Conservation (phyloP, 495 filamentous ascomycete species). For the Amphirosellinia nigrospora region DNA sequence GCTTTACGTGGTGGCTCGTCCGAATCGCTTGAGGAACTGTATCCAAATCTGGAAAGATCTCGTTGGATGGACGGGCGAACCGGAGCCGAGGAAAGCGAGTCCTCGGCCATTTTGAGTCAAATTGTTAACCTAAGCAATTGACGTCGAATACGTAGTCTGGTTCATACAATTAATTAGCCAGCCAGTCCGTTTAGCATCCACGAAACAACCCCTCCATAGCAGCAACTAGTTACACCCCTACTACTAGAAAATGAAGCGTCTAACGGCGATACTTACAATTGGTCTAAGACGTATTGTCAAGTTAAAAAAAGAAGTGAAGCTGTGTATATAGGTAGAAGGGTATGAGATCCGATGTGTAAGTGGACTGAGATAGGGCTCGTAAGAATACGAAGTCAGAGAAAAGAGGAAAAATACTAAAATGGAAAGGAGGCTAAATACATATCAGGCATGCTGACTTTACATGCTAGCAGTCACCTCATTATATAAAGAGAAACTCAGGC, state of each 20-base stretch:
- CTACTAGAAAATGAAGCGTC: not conserved
- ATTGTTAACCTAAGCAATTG: not conserved
- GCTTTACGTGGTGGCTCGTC: constrained; percentile 41
- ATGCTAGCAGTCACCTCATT: not conserved
- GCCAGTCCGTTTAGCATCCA: not conserved
- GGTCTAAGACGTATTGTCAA: not conserved
- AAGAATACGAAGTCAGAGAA: not conserved
- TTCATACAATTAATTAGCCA: not conserved
- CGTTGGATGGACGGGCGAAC: constrained; percentile 17
- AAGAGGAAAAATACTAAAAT: not conserved
- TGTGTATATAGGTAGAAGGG: not conserved
- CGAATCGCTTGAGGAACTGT: constrained; percentile 46
- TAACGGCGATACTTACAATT: not conserved
- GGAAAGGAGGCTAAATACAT: not conserved
- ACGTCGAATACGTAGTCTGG: not conserved
- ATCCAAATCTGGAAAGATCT: constrained; percentile 40
- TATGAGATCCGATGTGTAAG: not conserved
- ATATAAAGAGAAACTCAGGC: constrained; percentile 1
- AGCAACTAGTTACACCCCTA: not conserved
- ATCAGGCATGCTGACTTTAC: constrained; percentile 4
- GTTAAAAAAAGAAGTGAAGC: not conserved
- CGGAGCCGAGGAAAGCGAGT: not conserved
- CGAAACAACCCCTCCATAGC: not conserved
- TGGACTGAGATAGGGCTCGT: not conserved
- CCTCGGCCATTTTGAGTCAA: constrained; percentile 11